phyloP scores from a whole-genome alignment of 495 filamentous ascomycete species.

The Hamigera avellanea region DNA sequence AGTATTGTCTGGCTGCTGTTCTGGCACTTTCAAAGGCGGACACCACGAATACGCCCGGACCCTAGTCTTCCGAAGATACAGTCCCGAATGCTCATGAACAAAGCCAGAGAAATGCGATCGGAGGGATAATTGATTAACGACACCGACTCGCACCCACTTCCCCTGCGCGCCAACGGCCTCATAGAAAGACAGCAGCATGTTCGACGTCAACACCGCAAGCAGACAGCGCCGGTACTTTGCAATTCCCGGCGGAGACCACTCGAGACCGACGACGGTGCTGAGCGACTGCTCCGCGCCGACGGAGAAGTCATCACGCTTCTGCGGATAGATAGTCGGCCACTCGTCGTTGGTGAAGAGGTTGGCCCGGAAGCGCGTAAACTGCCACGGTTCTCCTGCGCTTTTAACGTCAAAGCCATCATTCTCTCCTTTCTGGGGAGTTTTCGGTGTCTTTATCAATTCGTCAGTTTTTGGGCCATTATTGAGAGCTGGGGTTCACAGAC shows the following conservation, averaged over 20 bases:
- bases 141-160: slow-evolving; percentile 32
- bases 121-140: slow-evolving; percentile 31
- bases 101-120: slow-evolving; percentile 11
- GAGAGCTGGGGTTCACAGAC: slow-evolving; percentile 13
- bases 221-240: slow-evolving; percentile 45
- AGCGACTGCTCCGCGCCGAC: slow-evolving; percentile 52
- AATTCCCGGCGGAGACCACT: slow-evolving; percentile 52
- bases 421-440: slow-evolving; percentile 1
- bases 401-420: slow-evolving; percentile 2
- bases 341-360: slow-evolving; percentile 44
- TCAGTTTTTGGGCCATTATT: slow-evolving; percentile 2
- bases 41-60: slow-evolving; percentile 35
- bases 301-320: slow-evolving; percentile 39
- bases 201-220: slow-evolving; percentile 49
- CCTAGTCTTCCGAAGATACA: slow-evolving; percentile 13
- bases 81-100: slow-evolving; percentile 3
- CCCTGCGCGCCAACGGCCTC: slow-evolving; percentile 23
- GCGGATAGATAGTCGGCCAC: slow-evolving; percentile 35
- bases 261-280: slow-evolving; percentile 37
- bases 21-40: slow-evolving; percentile 18
- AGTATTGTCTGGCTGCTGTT: neutral
- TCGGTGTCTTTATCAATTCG: slow-evolving; percentile 1
- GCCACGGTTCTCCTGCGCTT: slow-evolving; percentile 17
- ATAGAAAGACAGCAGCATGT: slow-evolving; percentile 38
- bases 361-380: slow-evolving; percentile 30